Conservation (phyloP, 768 basidiomycete genomes). For the Tephrocybe sp. region DNA sequence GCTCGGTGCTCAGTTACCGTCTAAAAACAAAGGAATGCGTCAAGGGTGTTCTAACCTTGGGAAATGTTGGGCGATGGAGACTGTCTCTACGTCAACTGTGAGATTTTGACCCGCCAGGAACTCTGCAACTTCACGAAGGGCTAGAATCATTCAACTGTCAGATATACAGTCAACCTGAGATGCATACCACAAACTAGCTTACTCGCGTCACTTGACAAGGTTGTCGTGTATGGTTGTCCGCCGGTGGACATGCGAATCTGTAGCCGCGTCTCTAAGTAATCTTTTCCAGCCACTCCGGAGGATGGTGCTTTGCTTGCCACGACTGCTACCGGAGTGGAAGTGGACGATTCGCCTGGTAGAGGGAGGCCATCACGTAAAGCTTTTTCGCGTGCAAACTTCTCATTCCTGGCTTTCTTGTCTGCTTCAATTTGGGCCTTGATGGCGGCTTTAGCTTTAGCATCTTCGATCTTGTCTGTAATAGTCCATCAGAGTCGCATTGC, state of each 20-base stretch:
- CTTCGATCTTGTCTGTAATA: conserved; percentile 82
- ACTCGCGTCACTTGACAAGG: conserved; percentile 79
- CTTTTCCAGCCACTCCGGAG: conserved; percentile 57
- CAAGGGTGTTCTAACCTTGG: conserved; percentile 60
- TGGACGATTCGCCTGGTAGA: conserved; percentile 30
- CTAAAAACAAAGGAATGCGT: not conserved
- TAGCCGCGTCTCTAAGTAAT: conserved; percentile 85
- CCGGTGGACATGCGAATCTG: conserved; percentile 88
- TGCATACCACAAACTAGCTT: conserved; percentile 27
- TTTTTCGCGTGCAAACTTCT: conserved; percentile 88
- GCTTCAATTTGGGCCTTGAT: conserved; percentile 94
- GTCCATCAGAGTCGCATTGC: not conserved
- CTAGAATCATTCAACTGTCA: conserved; percentile 36
- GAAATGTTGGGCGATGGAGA: conserved; percentile 79
- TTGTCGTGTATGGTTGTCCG: conserved; percentile 78
- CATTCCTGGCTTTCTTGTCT: conserved; percentile 87
- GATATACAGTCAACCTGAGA: not conserved
- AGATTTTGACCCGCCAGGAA: conserved; percentile 77
- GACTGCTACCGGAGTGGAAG: conserved; percentile 26
- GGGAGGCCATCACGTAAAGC: conserved; percentile 79
- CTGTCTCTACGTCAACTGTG: conserved; percentile 71
- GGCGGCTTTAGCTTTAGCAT: conserved; percentile 81
- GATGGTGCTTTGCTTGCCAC: conserved; percentile 34
- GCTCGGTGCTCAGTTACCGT: not conserved
- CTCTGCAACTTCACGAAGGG: conserved; percentile 84